These are phyloP conservation scores for Leccinum solheimii DNA, from an alignment of 1,284 basidiomycete species.

Conservation along the genomic window DNA sequence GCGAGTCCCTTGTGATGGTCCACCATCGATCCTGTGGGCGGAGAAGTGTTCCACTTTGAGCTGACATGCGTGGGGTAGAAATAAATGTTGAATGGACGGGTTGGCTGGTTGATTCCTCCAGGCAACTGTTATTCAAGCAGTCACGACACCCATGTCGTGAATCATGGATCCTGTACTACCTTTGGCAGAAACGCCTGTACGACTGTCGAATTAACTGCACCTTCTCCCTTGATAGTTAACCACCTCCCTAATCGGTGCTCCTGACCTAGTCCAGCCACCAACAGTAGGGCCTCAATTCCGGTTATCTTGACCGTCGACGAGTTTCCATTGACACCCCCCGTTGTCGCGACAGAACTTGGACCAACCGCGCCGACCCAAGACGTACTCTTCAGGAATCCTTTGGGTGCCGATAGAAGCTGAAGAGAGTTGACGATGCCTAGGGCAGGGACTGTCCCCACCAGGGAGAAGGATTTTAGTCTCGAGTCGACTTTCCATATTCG, in stretches of 20 bases:
- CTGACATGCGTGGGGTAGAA: neutral
- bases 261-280: conserved; percentile 82
- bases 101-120: neutral
- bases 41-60: neutral
- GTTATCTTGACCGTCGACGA: conserved; percentile 19
- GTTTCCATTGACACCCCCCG: conserved; percentile 4
- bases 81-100: neutral
- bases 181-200: conserved; percentile 46
- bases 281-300: conserved; percentile 48
- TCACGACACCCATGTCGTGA: neutral
- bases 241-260: conserved; percentile 91
- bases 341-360: neutral
- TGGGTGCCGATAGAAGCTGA: conserved; percentile 71
- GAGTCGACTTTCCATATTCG: conserved; percentile 87
- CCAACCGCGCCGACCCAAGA: conserved; percentile 19
- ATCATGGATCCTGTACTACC: conserved; percentile 10
- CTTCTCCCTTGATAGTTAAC: conserved; percentile 71
- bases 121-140: neutral
- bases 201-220: conserved; percentile 72
- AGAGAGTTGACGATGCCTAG: conserved; percentile 89
- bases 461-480: conserved; percentile 74
- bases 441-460: conserved; percentile 61
- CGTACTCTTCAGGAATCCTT: conserved; percentile 38
- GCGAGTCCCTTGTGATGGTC: neutral
- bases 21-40: neutral